These are phyloP conservation scores for Zygosaccharomyces siamensis DNA, from an alignment of 805 yeast genomes.

Conservation along the genomic window DNA sequence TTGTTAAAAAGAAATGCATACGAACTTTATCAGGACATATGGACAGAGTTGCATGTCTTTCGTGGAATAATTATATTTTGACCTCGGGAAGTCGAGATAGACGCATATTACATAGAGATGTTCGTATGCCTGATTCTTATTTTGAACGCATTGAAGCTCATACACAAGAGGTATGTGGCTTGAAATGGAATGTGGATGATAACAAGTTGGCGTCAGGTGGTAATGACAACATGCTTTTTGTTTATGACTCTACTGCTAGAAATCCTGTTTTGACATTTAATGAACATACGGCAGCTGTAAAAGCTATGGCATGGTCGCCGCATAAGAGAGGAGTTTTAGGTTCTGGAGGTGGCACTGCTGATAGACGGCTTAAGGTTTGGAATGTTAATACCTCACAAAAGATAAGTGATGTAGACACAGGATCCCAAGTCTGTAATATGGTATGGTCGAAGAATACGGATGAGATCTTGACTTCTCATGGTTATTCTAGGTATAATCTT, in stretches of 20 bases:
- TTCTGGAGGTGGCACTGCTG: conserved; percentile 96
- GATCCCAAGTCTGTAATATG: conserved; percentile 93
- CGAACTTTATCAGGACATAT: conserved; percentile 91
- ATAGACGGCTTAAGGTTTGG: conserved; percentile 86
- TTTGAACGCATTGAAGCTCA: conserved; percentile 68
- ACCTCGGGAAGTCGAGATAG: conserved; percentile 86
- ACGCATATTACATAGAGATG: conserved; percentile 83
- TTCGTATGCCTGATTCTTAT: conserved; percentile 77
- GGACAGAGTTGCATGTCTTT: conserved; percentile 75
- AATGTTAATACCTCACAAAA: conserved; percentile 75
- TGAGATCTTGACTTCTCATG: conserved; percentile 92
- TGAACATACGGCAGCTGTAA: conserved; percentile 92
- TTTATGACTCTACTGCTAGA: conserved; percentile 76
- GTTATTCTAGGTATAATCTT: conserved; percentile 84
- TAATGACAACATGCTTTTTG: conserved; percentile 77
- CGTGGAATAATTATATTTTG: conserved; percentile 91
- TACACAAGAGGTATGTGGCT: conserved; percentile 93
- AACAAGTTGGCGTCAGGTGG: conserved; percentile 94
- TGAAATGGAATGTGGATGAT: conserved; percentile 88
- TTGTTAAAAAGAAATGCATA: conserved; percentile 70
- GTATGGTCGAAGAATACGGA: conserved; percentile 90
- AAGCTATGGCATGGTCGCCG: conserved; percentile 97
- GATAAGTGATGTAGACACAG: conserved; percentile 81
- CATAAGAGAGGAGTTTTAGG: conserved; percentile 92
- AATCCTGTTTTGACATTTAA: conserved; percentile 66